A percentile compares a stretch with the other conserved stretches of the same genome.
Evolutionary conservation across 805 yeast species (phyloP).

Genomic region (Candida schatavii): DNA sequence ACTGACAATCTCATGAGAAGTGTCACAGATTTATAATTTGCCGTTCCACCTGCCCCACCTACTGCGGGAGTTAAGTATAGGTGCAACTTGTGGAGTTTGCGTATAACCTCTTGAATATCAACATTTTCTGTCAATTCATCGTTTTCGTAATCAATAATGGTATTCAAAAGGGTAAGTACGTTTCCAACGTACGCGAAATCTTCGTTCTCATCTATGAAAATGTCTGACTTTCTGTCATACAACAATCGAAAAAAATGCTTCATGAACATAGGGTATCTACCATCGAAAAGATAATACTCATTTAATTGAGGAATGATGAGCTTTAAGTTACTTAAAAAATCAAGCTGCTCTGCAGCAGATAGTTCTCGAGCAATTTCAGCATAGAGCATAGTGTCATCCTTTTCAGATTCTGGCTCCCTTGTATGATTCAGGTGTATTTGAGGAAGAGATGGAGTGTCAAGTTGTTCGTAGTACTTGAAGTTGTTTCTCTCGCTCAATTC

Average conservation of each 20-base stretch:
- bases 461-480: background rate
- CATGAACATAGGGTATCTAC: conserved; percentile 20
- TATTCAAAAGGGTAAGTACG: conserved; percentile 17
- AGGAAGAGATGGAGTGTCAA: too few species aligned
- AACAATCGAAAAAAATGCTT: conserved; percentile 20
- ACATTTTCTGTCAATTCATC: conserved; percentile 17
- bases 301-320: conserved; percentile 23
- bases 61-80: conserved; percentile 11
- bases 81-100: conserved; percentile 22
- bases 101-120: conserved; percentile 20
- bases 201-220: background rate
- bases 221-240: conserved; percentile 15
- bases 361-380: background rate
- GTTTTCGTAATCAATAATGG: conserved; percentile 29
- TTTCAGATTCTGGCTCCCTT: background rate
- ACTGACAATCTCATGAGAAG: conserved; percentile 31
- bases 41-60: background rate
- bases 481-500: conserved; percentile 8
- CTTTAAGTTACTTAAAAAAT: conserved; percentile 13
- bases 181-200: conserved; percentile 23
- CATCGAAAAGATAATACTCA: conserved; percentile 24
- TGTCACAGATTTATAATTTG: conserved; percentile 13
- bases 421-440: too few species aligned
- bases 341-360: conserved; percentile 10
- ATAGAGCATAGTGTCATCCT: background rate